Percentiles rank a stretch among this genome's conserved stretches.
Evolutionary conservation across 2,329 filamentous ascomycete species (phyloP).

Genomic region (Dactylellina cionopaga): DNA sequence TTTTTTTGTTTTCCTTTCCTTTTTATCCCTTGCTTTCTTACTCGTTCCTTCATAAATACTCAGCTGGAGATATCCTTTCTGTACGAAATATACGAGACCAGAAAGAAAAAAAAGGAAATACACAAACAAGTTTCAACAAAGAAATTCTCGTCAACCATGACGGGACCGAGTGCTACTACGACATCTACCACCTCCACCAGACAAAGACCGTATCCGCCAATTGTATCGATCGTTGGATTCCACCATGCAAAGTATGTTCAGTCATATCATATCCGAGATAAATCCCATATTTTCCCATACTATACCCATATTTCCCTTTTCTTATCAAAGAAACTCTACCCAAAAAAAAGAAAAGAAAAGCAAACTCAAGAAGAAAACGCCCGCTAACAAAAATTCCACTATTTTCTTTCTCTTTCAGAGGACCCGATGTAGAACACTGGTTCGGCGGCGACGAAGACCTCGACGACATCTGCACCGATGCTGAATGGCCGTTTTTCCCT

Average conservation of each 20-base stretch:
- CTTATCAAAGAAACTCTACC: not conserved
- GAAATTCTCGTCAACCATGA: constrained; percentile 36
- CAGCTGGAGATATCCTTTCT: too few relatives aligned
- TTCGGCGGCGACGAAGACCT: constrained; percentile 77
- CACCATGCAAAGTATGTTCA: constrained; percentile 73
- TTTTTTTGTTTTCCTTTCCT: too few relatives aligned
- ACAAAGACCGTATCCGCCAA: constrained; percentile 67
- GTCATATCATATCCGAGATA: not conserved
- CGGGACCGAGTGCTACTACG: too few relatives aligned
- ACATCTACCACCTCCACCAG: not conserved
- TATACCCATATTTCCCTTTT: constrained; percentile 18
- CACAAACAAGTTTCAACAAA: too few relatives aligned
- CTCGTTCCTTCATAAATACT: too few relatives aligned
- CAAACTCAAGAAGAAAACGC: not conserved
- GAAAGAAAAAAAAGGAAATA: too few relatives aligned
- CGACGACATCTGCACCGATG: constrained; percentile 79
- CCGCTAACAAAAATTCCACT: not conserved
- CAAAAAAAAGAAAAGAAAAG: not conserved
- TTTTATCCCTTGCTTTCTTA: too few relatives aligned
- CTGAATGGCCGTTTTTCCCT: constrained; percentile 89
- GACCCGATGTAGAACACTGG: constrained; percentile 93
- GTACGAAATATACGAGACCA: too few relatives aligned
- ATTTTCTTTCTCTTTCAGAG: constrained; percentile 63
- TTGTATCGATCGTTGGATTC: constrained; percentile 84
- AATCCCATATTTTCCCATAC: not conserved